These are phyloP conservation scores for Globisporangium perplexum DNA, from an alignment of 352 stramenopile genomes.

Conservation along the genomic window DNA sequence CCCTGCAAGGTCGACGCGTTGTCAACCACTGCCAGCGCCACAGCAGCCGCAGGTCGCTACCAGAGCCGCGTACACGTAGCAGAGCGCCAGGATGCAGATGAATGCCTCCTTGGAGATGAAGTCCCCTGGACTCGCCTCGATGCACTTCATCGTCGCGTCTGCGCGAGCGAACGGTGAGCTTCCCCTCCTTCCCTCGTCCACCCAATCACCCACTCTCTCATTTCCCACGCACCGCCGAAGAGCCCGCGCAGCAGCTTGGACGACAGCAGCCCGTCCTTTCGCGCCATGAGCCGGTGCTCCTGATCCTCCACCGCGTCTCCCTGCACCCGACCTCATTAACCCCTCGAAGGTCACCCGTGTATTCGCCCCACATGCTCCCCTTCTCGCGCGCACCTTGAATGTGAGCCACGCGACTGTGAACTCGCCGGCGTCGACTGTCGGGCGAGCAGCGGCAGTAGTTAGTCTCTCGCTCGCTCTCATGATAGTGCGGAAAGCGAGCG, in stretches of 20 bases:
- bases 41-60: not conserved
- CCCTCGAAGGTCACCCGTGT: no score
- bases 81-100: conserved; percentile 59
- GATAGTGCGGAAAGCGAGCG: not conserved
- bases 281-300: conserved; percentile 57
- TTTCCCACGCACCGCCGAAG: conserved; percentile 45
- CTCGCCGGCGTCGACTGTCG: conserved; percentile 59
- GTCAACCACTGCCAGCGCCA: not conserved
- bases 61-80: conserved; percentile 53
- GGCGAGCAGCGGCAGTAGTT: not conserved
- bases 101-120: conserved; percentile 69
- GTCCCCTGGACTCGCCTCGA: conserved; percentile 49
- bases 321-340: conserved; percentile 14
- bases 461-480: not conserved
- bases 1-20: conserved; percentile 24
- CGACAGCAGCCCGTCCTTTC: conserved; percentile 60
- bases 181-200: no score
- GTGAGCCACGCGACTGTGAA: conserved; percentile 85
- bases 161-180: not conserved
- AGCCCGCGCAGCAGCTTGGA: conserved; percentile 73
- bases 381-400: conserved; percentile 54
- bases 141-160: conserved; percentile 63
- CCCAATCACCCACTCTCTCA: no score
- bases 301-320: conserved; percentile 65
- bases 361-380: no score